Evolutionary conservation across 805 yeast genomes (phyloP).

Genomic region (Lachancea lanzarotensis): DNA sequence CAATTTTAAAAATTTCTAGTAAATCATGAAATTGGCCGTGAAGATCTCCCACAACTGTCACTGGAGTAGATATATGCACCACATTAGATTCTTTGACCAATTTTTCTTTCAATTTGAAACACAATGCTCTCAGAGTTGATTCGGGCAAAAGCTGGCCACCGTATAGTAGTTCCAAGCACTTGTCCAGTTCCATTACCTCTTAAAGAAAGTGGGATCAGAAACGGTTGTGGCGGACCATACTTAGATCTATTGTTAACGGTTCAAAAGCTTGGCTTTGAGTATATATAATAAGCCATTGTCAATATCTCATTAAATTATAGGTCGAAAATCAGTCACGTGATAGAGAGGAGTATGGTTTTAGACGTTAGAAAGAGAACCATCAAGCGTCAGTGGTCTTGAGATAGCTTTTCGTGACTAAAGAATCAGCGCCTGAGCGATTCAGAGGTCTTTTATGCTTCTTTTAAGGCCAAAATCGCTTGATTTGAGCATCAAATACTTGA

Average conservation of each 20-base stretch:
- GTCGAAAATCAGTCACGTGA: too few relatives aligned
- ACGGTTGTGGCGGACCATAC: not conserved
- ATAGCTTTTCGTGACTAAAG: too few relatives aligned
- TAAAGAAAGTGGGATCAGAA: not conserved
- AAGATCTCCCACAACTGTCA: constrained; percentile 94
- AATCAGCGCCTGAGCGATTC: too few relatives aligned
- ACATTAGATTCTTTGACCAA: constrained; percentile 79
- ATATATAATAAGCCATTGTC: too few relatives aligned
- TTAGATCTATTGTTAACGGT: not conserved
- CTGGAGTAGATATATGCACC: constrained; percentile 75
- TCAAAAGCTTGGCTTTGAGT: not conserved
- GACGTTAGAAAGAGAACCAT: too few relatives aligned
- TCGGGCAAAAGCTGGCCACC: constrained; percentile 64
- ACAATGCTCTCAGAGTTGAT: constrained; percentile 60
- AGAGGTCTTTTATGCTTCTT: too few relatives aligned
- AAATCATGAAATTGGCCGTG: constrained; percentile 97
- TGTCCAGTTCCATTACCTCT: constrained; percentile 48
- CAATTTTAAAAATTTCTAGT: constrained; percentile 85
- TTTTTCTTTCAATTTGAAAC: constrained; percentile 77
- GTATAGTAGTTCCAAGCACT: constrained; percentile 61
- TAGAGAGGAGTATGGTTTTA: too few relatives aligned
- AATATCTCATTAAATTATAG: too few relatives aligned
- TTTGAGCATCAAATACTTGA: too few relatives aligned
- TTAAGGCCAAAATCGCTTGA: too few relatives aligned
- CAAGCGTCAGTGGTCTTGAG: too few relatives aligned